Evolutionary conservation across 768 basidiomycete genomes (phyloP).

Genomic region (Obba rivulosa): DNA sequence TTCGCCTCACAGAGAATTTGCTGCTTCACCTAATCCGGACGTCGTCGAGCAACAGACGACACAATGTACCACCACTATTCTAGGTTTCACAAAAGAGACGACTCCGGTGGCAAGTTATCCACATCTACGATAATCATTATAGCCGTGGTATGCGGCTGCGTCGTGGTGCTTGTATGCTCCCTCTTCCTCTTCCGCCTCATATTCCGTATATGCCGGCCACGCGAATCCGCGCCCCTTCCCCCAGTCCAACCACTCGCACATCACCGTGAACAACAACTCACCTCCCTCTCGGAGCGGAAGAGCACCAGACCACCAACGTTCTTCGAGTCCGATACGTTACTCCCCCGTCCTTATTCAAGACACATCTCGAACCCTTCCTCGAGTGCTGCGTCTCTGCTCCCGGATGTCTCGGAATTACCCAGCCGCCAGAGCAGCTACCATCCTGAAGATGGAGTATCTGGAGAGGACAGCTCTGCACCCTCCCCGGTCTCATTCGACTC

Average conservation of each 20-base stretch:
- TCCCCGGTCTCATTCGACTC: constrained; percentile 5
- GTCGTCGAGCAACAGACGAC: too few species aligned
- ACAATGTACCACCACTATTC: too few species aligned
- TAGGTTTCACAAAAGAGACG: neutral
- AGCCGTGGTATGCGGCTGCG: constrained; percentile 38
- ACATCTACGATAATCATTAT: constrained; percentile 41
- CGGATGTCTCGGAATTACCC: constrained; percentile 5
- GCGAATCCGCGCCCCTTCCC: constrained; percentile 45
- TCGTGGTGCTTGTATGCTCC: constrained; percentile 35
- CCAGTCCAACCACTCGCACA: constrained; percentile 63
- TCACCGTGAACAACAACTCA: constrained; percentile 47
- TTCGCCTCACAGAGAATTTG: neutral
- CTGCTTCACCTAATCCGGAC: too few species aligned
- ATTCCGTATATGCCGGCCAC: constrained; percentile 26
- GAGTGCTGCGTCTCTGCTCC: constrained; percentile 19
- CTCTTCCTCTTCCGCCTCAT: constrained; percentile 34
- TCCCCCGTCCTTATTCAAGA: constrained; percentile 3
- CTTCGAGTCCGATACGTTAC: constrained; percentile 16
- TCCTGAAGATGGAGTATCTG: constrained; percentile 14
- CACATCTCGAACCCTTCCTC: constrained; percentile 4
- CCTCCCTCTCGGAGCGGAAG: constrained; percentile 31
- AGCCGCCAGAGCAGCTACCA: constrained; percentile 14
- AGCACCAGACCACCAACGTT: constrained; percentile 17
- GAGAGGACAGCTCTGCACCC: constrained; percentile 10
- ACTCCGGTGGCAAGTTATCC: constrained; percentile 15